These are phyloP conservation scores for Botrytis paeoniae DNA, from an alignment of 2,329 filamentous ascomycete genomes.

Conservation along the genomic window DNA sequence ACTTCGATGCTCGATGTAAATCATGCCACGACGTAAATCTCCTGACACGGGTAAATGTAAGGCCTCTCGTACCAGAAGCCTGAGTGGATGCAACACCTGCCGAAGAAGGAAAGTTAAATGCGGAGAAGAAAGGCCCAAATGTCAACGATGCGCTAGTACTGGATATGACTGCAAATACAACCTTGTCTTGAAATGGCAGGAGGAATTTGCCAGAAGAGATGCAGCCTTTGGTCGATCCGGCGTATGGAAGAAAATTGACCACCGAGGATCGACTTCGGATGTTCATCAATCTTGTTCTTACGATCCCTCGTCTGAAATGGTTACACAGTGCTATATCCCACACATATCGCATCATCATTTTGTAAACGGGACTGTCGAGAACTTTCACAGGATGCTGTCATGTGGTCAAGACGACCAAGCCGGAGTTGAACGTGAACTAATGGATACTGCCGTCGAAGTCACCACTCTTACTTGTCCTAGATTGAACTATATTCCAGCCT, in stretches of 20 bases:
- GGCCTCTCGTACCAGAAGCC: not conserved
- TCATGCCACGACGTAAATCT: not conserved
- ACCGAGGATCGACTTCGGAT: not conserved
- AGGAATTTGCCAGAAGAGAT: not conserved
- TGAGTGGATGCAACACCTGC: not conserved
- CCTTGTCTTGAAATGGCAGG: not conserved
- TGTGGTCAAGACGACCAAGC: not conserved
- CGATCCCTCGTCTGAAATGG: not conserved
- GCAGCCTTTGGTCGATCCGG: not conserved
- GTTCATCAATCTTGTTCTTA: not conserved
- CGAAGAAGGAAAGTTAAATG: not conserved
- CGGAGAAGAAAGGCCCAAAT: not conserved
- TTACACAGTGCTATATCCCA: not conserved
- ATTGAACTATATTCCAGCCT: not conserved
- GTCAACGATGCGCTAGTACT: not conserved
- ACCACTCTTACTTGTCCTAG: not conserved
- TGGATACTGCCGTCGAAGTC: not conserved
- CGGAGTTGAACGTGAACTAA: not conserved
- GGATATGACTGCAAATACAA: not conserved
- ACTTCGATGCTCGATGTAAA: not conserved
- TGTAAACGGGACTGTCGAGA: not conserved
- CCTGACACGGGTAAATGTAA: not conserved
- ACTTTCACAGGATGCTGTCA: not conserved
- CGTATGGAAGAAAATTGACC: not conserved
- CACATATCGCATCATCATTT: not conserved